These are phyloP conservation scores for Flaveria trinervia DNA, from an alignment of 129 eudicot genomes.

Conservation along the genomic window DNA sequence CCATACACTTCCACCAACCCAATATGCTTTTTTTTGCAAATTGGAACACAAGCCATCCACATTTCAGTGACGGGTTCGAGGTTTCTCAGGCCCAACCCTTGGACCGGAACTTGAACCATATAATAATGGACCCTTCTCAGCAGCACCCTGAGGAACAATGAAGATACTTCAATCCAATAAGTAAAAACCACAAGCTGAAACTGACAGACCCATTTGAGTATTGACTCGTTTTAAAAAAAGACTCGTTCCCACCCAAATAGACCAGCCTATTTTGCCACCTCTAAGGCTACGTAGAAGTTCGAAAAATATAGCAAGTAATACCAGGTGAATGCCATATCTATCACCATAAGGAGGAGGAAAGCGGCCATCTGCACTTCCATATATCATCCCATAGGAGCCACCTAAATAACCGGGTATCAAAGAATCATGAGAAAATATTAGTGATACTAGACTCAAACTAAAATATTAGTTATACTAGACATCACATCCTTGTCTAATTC, in stretches of 20 bases:
- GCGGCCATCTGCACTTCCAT: conserved; percentile 51
- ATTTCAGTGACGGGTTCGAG: conserved; percentile 59
- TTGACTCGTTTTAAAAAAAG: neutral
- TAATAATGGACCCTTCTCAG: conserved; percentile 64
- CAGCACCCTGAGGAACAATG: conserved; percentile 58
- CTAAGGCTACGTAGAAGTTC: neutral
- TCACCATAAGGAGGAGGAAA: conserved; percentile 59
- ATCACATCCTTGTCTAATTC: neutral
- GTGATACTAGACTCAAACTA: conserved; percentile 13
- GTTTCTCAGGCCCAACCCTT: conserved; percentile 66
- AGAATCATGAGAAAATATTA: conserved; percentile 1
- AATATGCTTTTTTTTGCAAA: conserved; percentile 35
- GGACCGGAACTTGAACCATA: conserved; percentile 72
- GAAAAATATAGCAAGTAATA: conserved; percentile 29
- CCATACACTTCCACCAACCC: conserved; percentile 46
- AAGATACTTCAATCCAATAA: conserved; percentile 20
- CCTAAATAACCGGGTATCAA: conserved; percentile 46
- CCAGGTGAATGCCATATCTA: conserved; percentile 66
- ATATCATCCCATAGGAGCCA: conserved; percentile 64
- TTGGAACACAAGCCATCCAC: conserved; percentile 28
- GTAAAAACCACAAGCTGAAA: conserved; percentile 2
- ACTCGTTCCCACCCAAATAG: neutral
- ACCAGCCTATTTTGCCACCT: neutral
- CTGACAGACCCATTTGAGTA: neutral
- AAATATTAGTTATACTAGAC: neutral